Conservation (phyloP, 2,329 filamentous ascomycete genomes). For the Apiospora kogelbergensis region DNA sequence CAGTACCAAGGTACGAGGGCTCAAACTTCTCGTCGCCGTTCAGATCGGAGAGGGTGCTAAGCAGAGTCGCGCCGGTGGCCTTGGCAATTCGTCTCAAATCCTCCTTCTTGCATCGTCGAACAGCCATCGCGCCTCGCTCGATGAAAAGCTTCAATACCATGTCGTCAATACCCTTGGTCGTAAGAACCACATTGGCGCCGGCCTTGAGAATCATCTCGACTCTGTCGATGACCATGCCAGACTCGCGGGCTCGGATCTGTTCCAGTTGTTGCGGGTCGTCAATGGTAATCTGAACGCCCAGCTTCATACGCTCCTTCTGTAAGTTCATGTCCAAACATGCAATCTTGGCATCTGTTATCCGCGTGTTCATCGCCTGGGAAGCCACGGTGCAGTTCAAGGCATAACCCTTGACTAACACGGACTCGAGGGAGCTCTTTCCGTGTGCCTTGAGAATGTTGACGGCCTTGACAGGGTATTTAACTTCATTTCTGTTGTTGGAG, state of each 20-base stretch:
- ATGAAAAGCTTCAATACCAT: slow-evolving; percentile 92
- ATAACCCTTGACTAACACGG: slow-evolving; percentile 90
- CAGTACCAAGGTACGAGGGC: slow-evolving; percentile 80
- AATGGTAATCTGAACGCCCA: slow-evolving; percentile 96
- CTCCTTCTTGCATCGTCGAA: slow-evolving; percentile 97
- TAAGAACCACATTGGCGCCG: slow-evolving; percentile 92
- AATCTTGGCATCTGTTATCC: slow-evolving; percentile 92
- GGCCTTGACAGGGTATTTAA: slow-evolving; percentile 97
- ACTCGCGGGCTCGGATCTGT: slow-evolving; percentile 91
- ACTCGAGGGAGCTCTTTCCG: slow-evolving; percentile 88
- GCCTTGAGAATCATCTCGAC: slow-evolving; percentile 98
- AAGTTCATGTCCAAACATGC: slow-evolving; percentile 96
- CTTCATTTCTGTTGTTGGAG: slow-evolving; percentile 84
- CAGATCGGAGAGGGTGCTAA: slow-evolving; percentile 91
- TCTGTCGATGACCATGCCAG: slow-evolving; percentile 88
- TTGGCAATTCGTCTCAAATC: slow-evolving; percentile 93
- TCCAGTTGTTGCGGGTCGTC: slow-evolving; percentile 97
- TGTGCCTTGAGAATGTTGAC: slow-evolving; percentile 99
- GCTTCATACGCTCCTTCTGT: slow-evolving; percentile 98
- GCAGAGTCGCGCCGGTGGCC: slow-evolving; percentile 89
- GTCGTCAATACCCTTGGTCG: slow-evolving; percentile 98
- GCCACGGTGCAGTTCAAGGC: slow-evolving; percentile 98
- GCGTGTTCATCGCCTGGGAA: slow-evolving; percentile 95
- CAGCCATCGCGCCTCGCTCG: slow-evolving; percentile 92
- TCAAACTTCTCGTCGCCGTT: slow-evolving; percentile 99